These are phyloP conservation scores for Neurospora sp. DNA, from an alignment of 495 filamentous ascomycete genomes.

Conservation along the genomic window DNA sequence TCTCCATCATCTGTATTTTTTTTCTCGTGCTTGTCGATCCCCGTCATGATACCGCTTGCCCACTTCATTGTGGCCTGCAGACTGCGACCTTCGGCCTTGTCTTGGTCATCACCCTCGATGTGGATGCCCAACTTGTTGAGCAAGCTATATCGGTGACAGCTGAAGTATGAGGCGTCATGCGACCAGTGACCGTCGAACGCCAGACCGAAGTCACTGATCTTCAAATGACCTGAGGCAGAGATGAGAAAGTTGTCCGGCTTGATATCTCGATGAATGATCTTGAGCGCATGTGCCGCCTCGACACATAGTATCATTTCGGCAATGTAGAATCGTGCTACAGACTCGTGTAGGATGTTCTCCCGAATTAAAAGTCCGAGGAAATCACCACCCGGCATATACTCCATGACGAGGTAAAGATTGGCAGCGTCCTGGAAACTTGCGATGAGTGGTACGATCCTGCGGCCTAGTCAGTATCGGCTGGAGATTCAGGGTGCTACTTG, in stretches of 20 bases:
- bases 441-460: constrained; percentile 70
- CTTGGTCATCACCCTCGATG: constrained; percentile 65
- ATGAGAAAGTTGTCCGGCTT: constrained; percentile 97
- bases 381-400: constrained; percentile 94
- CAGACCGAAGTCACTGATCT: constrained; percentile 91
- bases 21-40: constrained; percentile 41
- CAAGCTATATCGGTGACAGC: constrained; percentile 67
- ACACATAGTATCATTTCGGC: constrained; percentile 94
- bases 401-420: constrained; percentile 88
- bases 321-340: constrained; percentile 71
- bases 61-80: constrained; percentile 38
- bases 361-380: constrained; percentile 80
- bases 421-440: constrained; percentile 78
- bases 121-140: constrained; percentile 64
- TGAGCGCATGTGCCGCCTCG: constrained; percentile 79
- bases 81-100: constrained; percentile 46
- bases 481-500: neutral
- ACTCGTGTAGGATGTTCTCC: constrained; percentile 68
- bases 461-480: neutral
- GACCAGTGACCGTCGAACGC: constrained; percentile 94
- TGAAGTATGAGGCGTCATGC: constrained; percentile 78
- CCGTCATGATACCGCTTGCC: constrained; percentile 35
- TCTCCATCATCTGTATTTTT: constrained; percentile 29
- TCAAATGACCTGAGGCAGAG: constrained; percentile 76
- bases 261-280: constrained; percentile 89